Evolutionary conservation across 1,284 basidiomycete species (phyloP).

Genomic region (Malassezia sp.): DNA sequence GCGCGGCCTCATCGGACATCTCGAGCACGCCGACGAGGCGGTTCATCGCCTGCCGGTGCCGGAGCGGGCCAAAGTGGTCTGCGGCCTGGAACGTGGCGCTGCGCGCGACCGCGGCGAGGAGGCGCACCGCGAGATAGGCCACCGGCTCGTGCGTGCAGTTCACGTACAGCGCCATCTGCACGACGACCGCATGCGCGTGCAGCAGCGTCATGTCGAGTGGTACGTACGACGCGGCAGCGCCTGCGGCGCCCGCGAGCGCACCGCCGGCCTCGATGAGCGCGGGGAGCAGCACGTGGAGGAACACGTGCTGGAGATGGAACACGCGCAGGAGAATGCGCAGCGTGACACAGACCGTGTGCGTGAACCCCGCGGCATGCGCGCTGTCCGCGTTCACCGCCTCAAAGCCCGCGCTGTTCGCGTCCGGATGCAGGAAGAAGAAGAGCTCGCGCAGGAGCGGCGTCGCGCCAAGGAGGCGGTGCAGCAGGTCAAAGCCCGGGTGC

Average conservation of each 20-base stretch:
- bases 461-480: constrained; percentile 66
- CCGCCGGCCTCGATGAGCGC: constrained; percentile 54
- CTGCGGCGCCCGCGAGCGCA: constrained; percentile 8
- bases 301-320: constrained; percentile 74
- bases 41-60: constrained; percentile 49
- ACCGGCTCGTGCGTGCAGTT: constrained; percentile 64
- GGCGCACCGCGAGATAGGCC: constrained; percentile 66
- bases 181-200: constrained; percentile 62
- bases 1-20: constrained; percentile 67
- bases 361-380: constrained; percentile 58
- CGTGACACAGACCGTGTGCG: constrained; percentile 64
- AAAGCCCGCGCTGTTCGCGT: constrained; percentile 31
- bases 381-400: constrained; percentile 57
- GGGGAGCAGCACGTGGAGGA: constrained; percentile 76
- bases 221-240: constrained; percentile 53
- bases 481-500: constrained; percentile 80
- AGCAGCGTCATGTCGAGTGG: constrained; percentile 60
- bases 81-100: constrained; percentile 52
- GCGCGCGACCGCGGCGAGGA: constrained; percentile 58
- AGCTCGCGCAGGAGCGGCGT: constrained; percentile 61
- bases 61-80: constrained; percentile 52
- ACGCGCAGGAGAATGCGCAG: constrained; percentile 72
- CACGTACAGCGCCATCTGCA: constrained; percentile 71
- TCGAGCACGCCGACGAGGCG: constrained; percentile 67
- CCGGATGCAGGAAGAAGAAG: constrained; percentile 57